Base-by-base conservation (phyloP, 2,329 filamentous ascomycete species). In the Lachnum nothofagi region DNA sequence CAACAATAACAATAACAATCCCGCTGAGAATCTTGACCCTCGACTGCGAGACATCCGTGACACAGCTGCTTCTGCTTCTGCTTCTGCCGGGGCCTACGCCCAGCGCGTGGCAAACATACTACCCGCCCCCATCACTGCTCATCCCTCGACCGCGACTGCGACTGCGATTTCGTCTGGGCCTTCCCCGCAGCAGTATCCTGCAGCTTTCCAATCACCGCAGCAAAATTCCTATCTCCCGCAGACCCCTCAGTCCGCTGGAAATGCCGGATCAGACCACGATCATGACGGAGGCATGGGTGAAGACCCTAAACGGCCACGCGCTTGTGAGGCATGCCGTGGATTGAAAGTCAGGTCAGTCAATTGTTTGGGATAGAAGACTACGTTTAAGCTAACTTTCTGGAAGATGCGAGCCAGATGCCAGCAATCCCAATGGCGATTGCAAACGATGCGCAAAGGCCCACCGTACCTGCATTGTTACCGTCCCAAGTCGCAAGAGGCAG, bases 241-340 rank as follows among this genome's bases (percentile, higher is more conserved):
- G 16, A 61, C 59, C 29, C 60, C 60, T 20, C 60, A 59, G 31
- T 58, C 57, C 2, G 51, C 42, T 22, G 54, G 50, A 14, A 42
- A 57, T 20, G 22, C 37, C 2, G 47, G 19, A 5, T 35, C 47
- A 12, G 53, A 46, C 35, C 35, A 54, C 20, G 57, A 63, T 27
- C 25, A n/a, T 42, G 55, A 52, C 9, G 52, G 41, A 22, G 20
- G 29, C 40, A 49, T 42, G 19, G 46, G 42, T 3, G 45, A 53
- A n/a, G 57, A 65, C 51, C 57, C 59, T 10, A 67, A 67, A 52
- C 58, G 64, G 48, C 55, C 69, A 35, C 58, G 68, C 51, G 69
- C 70, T 5, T 73, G 70, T 54, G 69, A 70, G 42, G 64, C 65
- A 41, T 73, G 70, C 59, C 64, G 70, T 42, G 61, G 64, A 29